Base-by-base conservation (phyloP, 331 rosid species). In the Spiraea crenata region DNA sequence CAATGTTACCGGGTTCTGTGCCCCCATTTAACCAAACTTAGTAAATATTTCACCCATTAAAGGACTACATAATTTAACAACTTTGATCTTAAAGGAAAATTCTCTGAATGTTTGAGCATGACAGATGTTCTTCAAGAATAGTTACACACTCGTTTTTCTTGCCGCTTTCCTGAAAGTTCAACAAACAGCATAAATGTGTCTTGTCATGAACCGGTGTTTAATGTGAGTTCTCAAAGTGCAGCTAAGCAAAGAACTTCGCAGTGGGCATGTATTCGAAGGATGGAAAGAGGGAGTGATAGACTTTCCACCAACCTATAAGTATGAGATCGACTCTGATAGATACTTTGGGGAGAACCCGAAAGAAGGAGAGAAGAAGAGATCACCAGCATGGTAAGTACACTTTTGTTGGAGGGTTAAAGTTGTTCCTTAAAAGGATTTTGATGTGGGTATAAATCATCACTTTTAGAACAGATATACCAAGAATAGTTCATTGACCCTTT, bases 221-320 rank as follows among this genome's bases (percentile, higher is more conserved):
- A 77, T 45, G 70, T 37, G 49, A 59, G 69, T 7, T 16, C 40
- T 35, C 46, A 41, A 51, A 75, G 37, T 67, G 74, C 81, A 95
- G 99, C 89, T 95, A 63, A 86, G 59, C 85, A 82, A 81, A 71
- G 99, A 89, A 77, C 78, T 89, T 34, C 83, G 80, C 17, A 62
- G 59, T 13, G 96, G 99, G 52, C 95, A 45, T 19, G 97, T 95
- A 19, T 95, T 95, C 50, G 91, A 81, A 51, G 99, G 99, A 83
- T 95, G 99, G 99, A 91, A 78, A 69, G 99, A 95, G 42, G 99
- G 96, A 63, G 45, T 31, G 63, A 82, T 91, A 78, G 86, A 87
- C 19, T 95, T 95, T 79, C 89, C 97, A 58, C 99, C 99, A 15
- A 93, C 99, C 56, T 93, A 93, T 79, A 93, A 95, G 69, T 95